Conservation (phyloP, 805 yeast species). For the Suhomyces tanzawaensis region DNA sequence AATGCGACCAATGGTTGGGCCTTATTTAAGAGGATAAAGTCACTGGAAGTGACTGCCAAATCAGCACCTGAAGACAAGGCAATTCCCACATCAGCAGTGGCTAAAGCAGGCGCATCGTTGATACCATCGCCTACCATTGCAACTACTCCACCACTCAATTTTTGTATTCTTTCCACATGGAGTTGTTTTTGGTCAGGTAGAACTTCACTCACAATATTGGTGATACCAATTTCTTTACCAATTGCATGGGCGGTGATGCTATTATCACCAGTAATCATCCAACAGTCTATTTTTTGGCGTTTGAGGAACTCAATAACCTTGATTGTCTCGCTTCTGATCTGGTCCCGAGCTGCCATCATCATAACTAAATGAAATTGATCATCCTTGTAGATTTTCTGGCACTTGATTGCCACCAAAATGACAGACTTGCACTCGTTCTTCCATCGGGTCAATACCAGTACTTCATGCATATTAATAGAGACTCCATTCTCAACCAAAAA, state of each 20-base stretch:
- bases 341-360: slow-evolving; percentile 60
- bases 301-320: slow-evolving; percentile 41
- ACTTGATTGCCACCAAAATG: slow-evolving; percentile 49
- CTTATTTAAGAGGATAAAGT: slow-evolving; percentile 63
- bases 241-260: slow-evolving; percentile 63
- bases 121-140: slow-evolving; percentile 87
- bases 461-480: slow-evolving; percentile 32
- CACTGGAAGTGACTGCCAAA: slow-evolving; percentile 70
- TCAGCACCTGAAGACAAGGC: slow-evolving; percentile 79
- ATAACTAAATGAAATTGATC: slow-evolving; percentile 39
- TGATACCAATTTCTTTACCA: slow-evolving; percentile 61
- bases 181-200: slow-evolving; percentile 71
- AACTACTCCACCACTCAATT: slow-evolving; percentile 22
- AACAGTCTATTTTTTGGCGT: slow-evolving; percentile 50
- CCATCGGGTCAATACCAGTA: slow-evolving; percentile 48
- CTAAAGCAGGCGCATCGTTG: slow-evolving; percentile 78
- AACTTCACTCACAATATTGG: slow-evolving; percentile 64
- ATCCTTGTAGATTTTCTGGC: slow-evolving; percentile 25
- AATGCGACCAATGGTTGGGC: slow-evolving; percentile 50
- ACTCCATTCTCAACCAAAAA: slow-evolving; percentile 50
- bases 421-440: slow-evolving; percentile 63
- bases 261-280: slow-evolving; percentile 81
- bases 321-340: slow-evolving; percentile 55
- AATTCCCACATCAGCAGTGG: slow-evolving; percentile 73
- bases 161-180: slow-evolving; percentile 54